These are phyloP conservation scores for Lavandula angustifolia DNA, from an alignment of 257 asterid genomes.

Conservation along the genomic window DNA sequence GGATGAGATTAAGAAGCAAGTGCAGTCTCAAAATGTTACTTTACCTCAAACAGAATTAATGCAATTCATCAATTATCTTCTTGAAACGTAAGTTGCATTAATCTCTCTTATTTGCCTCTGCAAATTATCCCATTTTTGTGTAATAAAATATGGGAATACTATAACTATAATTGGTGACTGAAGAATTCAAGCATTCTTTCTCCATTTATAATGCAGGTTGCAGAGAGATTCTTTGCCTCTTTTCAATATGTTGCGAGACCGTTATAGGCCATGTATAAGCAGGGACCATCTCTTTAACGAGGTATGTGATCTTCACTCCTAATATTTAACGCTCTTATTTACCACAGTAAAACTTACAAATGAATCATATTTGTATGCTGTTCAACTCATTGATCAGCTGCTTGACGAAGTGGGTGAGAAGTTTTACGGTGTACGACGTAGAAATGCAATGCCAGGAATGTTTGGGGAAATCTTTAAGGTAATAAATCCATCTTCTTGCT, in stretches of 20 bases:
- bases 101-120: constrained; percentile 15
- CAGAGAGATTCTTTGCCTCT: constrained; percentile 95
- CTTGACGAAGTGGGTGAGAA: constrained; percentile 82
- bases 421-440: constrained; percentile 79
- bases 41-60: constrained; percentile 79
- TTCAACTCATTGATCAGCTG: constrained; percentile 51
- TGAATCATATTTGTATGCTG: constrained; percentile 22
- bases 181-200: constrained; percentile 23
- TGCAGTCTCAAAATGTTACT: constrained; percentile 52
- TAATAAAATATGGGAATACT: neutral
- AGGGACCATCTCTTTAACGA: constrained; percentile 73
- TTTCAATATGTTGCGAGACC: constrained; percentile 80
- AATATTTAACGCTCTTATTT: neutral
- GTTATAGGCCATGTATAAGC: constrained; percentile 60
- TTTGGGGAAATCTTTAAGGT: constrained; percentile 93
- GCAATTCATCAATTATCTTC: constrained; percentile 73
- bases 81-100: constrained; percentile 61
- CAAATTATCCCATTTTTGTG: neutral
- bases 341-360: constrained; percentile 15
- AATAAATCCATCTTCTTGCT: neutral
- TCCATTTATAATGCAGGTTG: constrained; percentile 54
- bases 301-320: constrained; percentile 44
- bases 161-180: neutral
- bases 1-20: constrained; percentile 79
- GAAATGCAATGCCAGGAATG: constrained; percentile 85